These are phyloP conservation scores for Kodamaea hsintzibuensis DNA, from an alignment of 805 yeast genomes.

Conservation along the genomic window DNA sequence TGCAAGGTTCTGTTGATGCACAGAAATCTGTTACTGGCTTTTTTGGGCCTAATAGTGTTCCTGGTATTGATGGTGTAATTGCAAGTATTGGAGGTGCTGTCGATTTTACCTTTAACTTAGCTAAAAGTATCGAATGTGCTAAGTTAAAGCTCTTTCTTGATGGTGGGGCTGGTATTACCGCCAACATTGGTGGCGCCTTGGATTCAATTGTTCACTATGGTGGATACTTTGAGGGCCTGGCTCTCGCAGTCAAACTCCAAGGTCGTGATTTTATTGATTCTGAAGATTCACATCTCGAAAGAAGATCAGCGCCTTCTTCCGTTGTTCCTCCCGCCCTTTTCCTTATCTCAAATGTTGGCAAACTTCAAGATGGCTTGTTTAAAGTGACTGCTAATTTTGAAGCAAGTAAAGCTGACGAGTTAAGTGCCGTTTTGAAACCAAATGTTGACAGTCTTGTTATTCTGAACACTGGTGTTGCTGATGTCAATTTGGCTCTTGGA, in stretches of 20 bases:
- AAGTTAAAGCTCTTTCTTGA: neutral
- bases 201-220: neutral
- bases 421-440: slow-evolving; percentile 14
- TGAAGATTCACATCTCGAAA: neutral
- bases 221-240: neutral
- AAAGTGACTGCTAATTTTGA: slow-evolving; percentile 24
- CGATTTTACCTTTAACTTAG: neutral
- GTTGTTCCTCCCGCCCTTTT: slow-evolving; percentile 24
- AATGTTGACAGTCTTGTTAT: slow-evolving; percentile 18
- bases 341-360: slow-evolving; percentile 22
- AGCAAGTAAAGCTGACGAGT: slow-evolving; percentile 19
- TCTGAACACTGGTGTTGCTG: slow-evolving; percentile 21
- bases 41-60: neutral
- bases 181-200: neutral
- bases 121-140: neutral
- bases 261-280: neutral
- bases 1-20: neutral
- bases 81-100: neutral
- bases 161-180: neutral
- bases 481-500: slow-evolving; percentile 12
- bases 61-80: neutral
- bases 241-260: neutral
- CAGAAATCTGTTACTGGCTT: neutral
- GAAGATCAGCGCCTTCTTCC: neutral
- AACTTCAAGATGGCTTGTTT: slow-evolving; percentile 16